phyloP scores from a whole-genome alignment of 176 grass and related monocot species.

The Melocanna baccifera region DNA sequence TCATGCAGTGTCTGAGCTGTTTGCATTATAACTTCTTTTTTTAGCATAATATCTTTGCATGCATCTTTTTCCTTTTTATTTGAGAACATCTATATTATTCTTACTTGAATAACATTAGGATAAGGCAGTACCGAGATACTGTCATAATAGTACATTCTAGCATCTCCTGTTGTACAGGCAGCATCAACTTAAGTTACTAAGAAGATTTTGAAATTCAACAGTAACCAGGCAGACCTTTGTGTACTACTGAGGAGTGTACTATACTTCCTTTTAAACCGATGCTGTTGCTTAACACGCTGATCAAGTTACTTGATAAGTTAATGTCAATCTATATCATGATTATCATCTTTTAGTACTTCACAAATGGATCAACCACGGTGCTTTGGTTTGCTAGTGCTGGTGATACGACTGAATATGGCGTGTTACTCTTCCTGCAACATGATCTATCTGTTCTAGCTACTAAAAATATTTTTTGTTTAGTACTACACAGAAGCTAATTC shows the following conservation, averaged over 20 bases:
- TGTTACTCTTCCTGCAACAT: not conserved
- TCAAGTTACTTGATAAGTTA: slow-evolving; percentile 18
- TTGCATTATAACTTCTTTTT: not conserved
- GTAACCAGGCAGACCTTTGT: not conserved
- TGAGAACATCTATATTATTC: not conserved
- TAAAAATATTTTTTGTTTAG: not conserved
- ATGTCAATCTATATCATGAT: not conserved
- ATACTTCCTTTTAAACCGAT: not conserved
- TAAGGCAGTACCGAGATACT: not conserved
- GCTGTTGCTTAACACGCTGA: not conserved
- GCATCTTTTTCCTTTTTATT: not conserved
- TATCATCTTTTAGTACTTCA: not conserved
- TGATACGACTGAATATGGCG: not conserved
- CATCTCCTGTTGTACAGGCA: not conserved
- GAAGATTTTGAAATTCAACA: slow-evolving; percentile 5
- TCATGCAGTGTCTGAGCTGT: not conserved
- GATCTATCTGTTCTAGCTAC: slow-evolving; percentile 5
- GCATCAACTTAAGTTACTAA: not conserved
- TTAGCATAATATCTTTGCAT: not conserved
- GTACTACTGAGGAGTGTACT: not conserved
- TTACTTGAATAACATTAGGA: not conserved
- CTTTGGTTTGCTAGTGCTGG: not conserved
- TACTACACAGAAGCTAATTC: not conserved
- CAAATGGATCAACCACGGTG: not conserved
- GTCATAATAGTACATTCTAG: not conserved